These are phyloP conservation scores for Teratosphaeria epicoccoides DNA, from an alignment of 2,329 filamentous ascomycete species.

Conservation along the genomic window DNA sequence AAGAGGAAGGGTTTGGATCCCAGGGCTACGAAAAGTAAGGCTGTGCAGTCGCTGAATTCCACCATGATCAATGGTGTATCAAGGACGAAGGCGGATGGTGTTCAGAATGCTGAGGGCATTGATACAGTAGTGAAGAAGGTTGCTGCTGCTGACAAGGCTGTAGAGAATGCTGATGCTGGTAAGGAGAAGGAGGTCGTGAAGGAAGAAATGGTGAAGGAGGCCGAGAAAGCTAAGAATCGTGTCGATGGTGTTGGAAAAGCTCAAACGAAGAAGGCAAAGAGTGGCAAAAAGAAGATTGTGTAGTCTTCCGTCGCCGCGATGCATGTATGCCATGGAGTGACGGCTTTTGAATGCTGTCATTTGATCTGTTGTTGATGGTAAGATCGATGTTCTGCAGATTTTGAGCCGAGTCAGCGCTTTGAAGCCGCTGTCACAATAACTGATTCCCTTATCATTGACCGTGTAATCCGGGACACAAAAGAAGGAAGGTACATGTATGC, in stretches of 20 bases:
- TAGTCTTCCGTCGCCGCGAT: neutral
- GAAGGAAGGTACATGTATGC: too few relatives aligned
- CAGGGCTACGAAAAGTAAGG: constrained; percentile 25
- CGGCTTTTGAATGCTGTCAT: too few relatives aligned
- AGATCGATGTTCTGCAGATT: too few relatives aligned
- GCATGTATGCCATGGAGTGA: too few relatives aligned
- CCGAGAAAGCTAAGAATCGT: neutral
- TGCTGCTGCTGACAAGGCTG: neutral
- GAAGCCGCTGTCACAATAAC: too few relatives aligned
- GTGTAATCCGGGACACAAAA: too few relatives aligned
- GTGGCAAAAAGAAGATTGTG: neutral
- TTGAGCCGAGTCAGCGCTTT: too few relatives aligned
- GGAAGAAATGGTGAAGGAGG: neutral
- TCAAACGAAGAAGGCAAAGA: neutral
- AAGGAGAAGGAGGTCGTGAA: neutral
- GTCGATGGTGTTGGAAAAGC: neutral
- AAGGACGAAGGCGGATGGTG: neutral
- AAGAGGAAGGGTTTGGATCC: constrained; percentile 40
- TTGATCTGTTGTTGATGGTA: too few relatives aligned
- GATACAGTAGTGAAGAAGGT: neutral
- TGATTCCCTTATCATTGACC: too few relatives aligned
- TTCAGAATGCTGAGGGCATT: neutral
- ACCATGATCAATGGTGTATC: neutral
- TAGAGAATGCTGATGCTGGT: neutral
- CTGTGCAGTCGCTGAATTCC: constrained; percentile 7